A percentile compares a stretch with the other conserved stretches of the same genome.
Evolutionary conservation across 2,329 filamentous ascomycete genomes (phyloP).

Genomic region (Colletotrichum viniferum): DNA sequence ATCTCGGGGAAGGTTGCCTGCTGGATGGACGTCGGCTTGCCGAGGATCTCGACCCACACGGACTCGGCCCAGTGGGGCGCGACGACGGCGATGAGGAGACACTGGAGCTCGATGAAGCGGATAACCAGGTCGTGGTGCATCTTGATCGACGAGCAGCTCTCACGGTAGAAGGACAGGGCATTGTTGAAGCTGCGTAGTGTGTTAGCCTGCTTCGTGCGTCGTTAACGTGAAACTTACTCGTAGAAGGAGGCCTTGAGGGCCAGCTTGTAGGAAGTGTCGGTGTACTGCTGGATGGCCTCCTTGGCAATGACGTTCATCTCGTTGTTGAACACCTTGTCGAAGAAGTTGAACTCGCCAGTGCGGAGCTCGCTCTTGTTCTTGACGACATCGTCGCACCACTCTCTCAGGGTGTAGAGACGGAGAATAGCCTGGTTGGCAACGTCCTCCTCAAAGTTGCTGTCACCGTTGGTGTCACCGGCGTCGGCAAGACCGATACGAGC

Average conservation of each 20-base stretch:
- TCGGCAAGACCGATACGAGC: conserved; percentile 91
- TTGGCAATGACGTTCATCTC: conserved; percentile 86
- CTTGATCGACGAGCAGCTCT: conserved; percentile 77
- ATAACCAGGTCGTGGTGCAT: conserved; percentile 85
- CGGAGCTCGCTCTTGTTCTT: conserved; percentile 75
- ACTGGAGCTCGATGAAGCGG: conserved; percentile 86
- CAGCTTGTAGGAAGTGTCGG: conserved; percentile 55
- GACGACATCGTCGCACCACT: conserved; percentile 90
- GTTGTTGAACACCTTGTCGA: conserved; percentile 90
- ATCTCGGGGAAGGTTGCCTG: conserved; percentile 76
- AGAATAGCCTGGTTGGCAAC: conserved; percentile 93
- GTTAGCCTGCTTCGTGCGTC: background rate
- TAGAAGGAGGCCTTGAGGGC: conserved; percentile 88
- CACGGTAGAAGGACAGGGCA: conserved; percentile 89
- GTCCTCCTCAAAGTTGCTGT: conserved; percentile 96
- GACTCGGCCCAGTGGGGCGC: conserved; percentile 95
- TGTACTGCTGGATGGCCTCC: conserved; percentile 79
- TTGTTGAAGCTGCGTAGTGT: conserved; percentile 62
- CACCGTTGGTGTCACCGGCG: conserved; percentile 90
- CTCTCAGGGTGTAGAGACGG: conserved; percentile 69
- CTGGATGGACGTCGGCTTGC: conserved; percentile 78
- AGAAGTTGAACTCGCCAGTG: conserved; percentile 79
- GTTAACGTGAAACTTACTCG: conserved; percentile 50
- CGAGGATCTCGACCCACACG: conserved; percentile 90
- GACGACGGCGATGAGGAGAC: conserved; percentile 80